Percentiles rank a stretch among this genome's conserved stretches.
These are phyloP conservation scores for Capillidium heterosporum DNA, from an alignment of 371 early-diverging fungal species.

Conservation along the genomic window DNA sequence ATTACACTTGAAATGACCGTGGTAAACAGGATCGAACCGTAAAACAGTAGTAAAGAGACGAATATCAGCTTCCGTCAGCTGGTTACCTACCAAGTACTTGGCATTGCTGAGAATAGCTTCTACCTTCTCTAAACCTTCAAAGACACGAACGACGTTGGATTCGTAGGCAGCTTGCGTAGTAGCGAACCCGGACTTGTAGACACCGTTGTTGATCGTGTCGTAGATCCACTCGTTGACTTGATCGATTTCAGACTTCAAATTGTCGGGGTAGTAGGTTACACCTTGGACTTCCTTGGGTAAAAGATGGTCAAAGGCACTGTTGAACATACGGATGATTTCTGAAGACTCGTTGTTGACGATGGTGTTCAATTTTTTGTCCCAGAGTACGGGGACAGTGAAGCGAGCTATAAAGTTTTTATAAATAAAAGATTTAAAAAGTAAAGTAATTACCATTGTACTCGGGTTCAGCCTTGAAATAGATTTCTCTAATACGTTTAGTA, in stretches of 20 bases:
- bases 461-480: constrained; percentile 73
- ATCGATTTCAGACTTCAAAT: constrained; percentile 58
- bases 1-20: constrained; percentile 85
- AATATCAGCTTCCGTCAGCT: constrained; percentile 82
- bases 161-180: constrained; percentile 70
- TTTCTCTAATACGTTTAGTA: constrained; percentile 51
- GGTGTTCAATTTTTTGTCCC: constrained; percentile 81
- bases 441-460: constrained; percentile 14
- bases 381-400: constrained; percentile 76
- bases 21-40: constrained; percentile 76
- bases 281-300: constrained; percentile 38
- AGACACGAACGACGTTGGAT: constrained; percentile 46
- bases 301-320: constrained; percentile 61
- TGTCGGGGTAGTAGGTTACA: constrained; percentile 59
- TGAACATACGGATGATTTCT: constrained; percentile 90
- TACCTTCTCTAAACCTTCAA: constrained; percentile 62
- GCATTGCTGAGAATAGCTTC: constrained; percentile 53
- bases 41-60: constrained; percentile 84
- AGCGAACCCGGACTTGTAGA: constrained; percentile 81
- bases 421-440: background rate
- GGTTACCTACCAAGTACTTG: constrained; percentile 52
- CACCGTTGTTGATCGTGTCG: constrained; percentile 67
- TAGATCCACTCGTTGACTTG: constrained; percentile 78
- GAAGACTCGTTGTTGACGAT: constrained; percentile 94
- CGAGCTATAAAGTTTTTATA: constrained; percentile 14